phyloP scores from a whole-genome alignment of 2,329 filamentous ascomycete genomes.

The Aspergillus pseudoterreus region DNA sequence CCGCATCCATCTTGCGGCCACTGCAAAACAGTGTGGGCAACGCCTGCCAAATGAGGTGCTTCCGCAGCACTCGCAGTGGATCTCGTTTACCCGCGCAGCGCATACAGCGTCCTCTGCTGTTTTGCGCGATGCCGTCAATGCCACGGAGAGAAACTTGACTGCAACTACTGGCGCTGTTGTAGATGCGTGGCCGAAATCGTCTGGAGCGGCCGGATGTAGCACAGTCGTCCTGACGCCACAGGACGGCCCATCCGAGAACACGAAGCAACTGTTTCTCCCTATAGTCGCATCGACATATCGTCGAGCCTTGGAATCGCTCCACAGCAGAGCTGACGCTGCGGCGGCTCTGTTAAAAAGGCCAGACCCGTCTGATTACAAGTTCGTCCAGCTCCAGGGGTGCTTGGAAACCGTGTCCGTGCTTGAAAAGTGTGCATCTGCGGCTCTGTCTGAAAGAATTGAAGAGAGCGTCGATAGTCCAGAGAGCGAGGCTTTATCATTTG shows the following conservation, averaged over 20 bases:
- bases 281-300: conserved; percentile 15
- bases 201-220: background rate
- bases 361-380: background rate
- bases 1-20: conserved; percentile 31
- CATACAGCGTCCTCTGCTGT: conserved; percentile 33
- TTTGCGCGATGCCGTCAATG: conserved; percentile 13
- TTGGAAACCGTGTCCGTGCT: conserved; percentile 18
- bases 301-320: conserved; percentile 10
- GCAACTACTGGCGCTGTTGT: background rate
- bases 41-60: conserved; percentile 22
- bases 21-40: conserved; percentile 13
- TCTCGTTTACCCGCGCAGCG: conserved; percentile 36
- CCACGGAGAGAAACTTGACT: background rate
- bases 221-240: conserved; percentile 7
- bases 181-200: background rate
- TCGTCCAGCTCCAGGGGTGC: conserved; percentile 10
- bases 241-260: conserved; percentile 14
- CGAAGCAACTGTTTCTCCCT: conserved; percentile 15
- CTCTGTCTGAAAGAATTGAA: conserved; percentile 9
- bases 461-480: background rate
- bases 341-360: conserved; percentile 2
- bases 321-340: conserved; percentile 8
- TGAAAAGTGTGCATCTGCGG: conserved; percentile 16
- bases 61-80: conserved; percentile 37
- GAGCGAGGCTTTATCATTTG: background rate